These are phyloP conservation scores for Antitrichia curtipendula DNA, from an alignment of 225 moss, liverwort and hornwort species.

Conservation along the genomic window DNA sequence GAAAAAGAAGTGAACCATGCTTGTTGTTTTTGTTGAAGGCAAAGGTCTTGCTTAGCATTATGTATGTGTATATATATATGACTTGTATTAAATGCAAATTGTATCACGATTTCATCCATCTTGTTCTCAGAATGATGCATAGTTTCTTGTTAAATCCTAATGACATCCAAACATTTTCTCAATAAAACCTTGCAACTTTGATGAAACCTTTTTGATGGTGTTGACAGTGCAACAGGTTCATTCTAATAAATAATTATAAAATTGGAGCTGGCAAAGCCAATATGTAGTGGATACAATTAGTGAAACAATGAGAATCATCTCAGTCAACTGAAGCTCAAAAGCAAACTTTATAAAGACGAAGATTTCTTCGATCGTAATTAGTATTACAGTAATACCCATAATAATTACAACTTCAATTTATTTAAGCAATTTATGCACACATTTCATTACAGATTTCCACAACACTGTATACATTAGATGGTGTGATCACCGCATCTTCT, in stretches of 20 bases:
- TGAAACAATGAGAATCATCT: too few relatives aligned
- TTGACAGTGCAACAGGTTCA: rapidly evolving
- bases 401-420: too few relatives aligned
- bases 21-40: rapidly evolving
- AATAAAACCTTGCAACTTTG: background rate
- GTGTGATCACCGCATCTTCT: background rate
- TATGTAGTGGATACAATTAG: background rate
- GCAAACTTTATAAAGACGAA: background rate
- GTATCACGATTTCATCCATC: background rate
- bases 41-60: background rate
- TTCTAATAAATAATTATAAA: background rate
- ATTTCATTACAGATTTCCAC: background rate
- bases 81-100: background rate
- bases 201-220: background rate
- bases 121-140: too few relatives aligned
- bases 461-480: background rate
- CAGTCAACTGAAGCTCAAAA: background rate
- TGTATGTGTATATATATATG: background rate
- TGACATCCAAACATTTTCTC: background rate
- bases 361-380: background rate
- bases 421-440: background rate
- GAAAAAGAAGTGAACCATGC: too few relatives aligned
- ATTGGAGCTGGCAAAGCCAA: background rate
- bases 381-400: background rate
- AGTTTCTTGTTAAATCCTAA: background rate